These are phyloP conservation scores for Tricholomella constricta DNA, from an alignment of 768 basidiomycete species.

Conservation along the genomic window DNA sequence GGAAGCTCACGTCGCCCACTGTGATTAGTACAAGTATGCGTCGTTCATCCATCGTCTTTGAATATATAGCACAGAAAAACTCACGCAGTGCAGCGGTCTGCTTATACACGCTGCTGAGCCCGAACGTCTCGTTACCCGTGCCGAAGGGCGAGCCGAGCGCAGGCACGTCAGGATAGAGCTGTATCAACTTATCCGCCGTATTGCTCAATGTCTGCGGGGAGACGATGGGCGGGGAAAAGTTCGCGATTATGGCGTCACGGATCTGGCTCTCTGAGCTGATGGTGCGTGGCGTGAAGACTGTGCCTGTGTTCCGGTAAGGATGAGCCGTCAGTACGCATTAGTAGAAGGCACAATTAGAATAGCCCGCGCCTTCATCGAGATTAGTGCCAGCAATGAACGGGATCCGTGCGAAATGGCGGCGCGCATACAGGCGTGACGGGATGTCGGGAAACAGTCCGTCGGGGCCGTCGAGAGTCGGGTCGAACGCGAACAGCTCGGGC, in stretches of 20 bases:
- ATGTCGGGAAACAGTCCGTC: slow-evolving; percentile 40
- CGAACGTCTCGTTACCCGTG: slow-evolving; percentile 48
- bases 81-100: slow-evolving; percentile 32
- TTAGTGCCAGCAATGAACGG: slow-evolving; percentile 48
- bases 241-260: slow-evolving; percentile 18
- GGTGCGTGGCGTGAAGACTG: slow-evolving; percentile 24
- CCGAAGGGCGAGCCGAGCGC: slow-evolving; percentile 45
- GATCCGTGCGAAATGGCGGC: slow-evolving; percentile 36
- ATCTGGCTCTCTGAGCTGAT: slow-evolving; percentile 27
- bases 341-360: background rate
- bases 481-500: slow-evolving; percentile 33
- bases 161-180: slow-evolving; percentile 45
- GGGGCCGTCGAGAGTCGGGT: slow-evolving; percentile 42
- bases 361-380: slow-evolving; percentile 44
- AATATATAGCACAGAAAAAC: background rate
- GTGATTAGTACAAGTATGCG: too few species aligned
- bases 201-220: slow-evolving; percentile 13
- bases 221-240: slow-evolving; percentile 28
- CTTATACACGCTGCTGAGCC: slow-evolving; percentile 40
- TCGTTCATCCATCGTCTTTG: background rate
- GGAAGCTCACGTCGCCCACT: slow-evolving; percentile 38
- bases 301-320: slow-evolving; percentile 36
- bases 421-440: slow-evolving; percentile 33
- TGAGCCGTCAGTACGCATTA: background rate
- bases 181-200: slow-evolving; percentile 25